A percentile compares a stretch with the other conserved stretches of the same genome.
Evolutionary conservation across 768 basidiomycete genomes (phyloP).

Genomic region (Mycena galericulata): DNA sequence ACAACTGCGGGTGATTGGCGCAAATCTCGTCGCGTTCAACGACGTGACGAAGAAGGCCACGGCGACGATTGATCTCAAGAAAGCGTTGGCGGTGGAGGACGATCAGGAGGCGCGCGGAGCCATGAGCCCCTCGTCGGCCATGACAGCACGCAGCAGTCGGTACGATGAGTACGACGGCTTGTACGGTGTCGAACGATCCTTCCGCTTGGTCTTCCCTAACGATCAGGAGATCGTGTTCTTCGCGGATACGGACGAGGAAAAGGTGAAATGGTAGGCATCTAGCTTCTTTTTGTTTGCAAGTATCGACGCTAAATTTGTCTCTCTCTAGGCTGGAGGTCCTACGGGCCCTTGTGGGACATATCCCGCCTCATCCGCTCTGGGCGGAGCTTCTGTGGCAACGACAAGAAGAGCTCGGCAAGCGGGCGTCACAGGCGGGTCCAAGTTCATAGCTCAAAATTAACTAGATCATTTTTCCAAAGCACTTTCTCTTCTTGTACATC

Average conservation of each 20-base stretch:
- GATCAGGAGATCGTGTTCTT: conserved; percentile 90
- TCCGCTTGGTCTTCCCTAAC: conserved; percentile 83
- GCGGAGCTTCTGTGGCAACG: conserved; percentile 91
- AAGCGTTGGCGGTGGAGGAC: conserved; percentile 83
- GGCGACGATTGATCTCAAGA: conserved; percentile 90
- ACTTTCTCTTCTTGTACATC: conserved; percentile 29
- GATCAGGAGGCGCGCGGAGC: conserved; percentile 69
- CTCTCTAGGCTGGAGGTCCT: conserved; percentile 84
- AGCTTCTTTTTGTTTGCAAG: conserved; percentile 15
- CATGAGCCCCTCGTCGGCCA: conserved; percentile 58
- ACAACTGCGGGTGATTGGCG: conserved; percentile 85
- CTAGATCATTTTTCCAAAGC: conserved; percentile 14
- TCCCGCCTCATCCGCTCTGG: conserved; percentile 94
- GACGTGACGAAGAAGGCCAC: conserved; percentile 93
- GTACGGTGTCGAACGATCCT: conserved; percentile 84
- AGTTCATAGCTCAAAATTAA: conserved; percentile 21
- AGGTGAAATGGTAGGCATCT: conserved; percentile 78
- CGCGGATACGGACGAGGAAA: conserved; percentile 91
- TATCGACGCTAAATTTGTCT: conserved; percentile 1
- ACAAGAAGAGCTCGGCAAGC: conserved; percentile 65
- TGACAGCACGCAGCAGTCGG: conserved; percentile 50
- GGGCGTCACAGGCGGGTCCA: conserved; percentile 37
- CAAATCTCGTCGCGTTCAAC: conserved; percentile 90
- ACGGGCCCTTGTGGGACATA: conserved; percentile 85
- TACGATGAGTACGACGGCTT: conserved; percentile 72